phyloP scores from a whole-genome alignment of 2,329 filamentous ascomycete species.

The Ophiostoma novo-ulmi region DNA sequence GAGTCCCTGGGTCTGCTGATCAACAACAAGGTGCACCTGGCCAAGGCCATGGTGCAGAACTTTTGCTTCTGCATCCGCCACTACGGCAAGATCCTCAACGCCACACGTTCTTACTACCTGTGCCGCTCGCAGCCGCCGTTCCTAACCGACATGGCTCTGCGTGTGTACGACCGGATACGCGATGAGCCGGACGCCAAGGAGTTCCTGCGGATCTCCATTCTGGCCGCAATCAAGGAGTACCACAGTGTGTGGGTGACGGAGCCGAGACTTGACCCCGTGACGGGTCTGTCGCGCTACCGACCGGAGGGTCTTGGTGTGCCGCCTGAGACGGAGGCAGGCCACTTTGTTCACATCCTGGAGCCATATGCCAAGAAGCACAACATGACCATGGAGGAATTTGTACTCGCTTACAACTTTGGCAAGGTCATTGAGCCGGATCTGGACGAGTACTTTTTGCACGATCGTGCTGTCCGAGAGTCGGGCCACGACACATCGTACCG shows the following conservation, averaged over 20 bases:
- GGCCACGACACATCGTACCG: conserved; percentile 96
- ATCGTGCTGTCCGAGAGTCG: conserved; percentile 90
- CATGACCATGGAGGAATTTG: conserved; percentile 78
- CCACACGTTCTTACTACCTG: conserved; percentile 93
- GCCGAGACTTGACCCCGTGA: conserved; percentile 70
- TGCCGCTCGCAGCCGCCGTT: conserved; percentile 93
- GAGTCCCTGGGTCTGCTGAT: conserved; percentile 83
- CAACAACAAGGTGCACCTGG: conserved; percentile 77
- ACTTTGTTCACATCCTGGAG: conserved; percentile 76
- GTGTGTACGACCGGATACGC: conserved; percentile 90
- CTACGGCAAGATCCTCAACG: conserved; percentile 97
- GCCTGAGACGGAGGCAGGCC: conserved; percentile 81
- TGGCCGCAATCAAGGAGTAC: conserved; percentile 96
- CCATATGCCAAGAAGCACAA: conserved; percentile 80
- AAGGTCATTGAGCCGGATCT: conserved; percentile 76
- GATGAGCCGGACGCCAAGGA: conserved; percentile 73
- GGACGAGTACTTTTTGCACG: conserved; percentile 93
- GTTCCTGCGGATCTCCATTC: conserved; percentile 71
- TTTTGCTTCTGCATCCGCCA: conserved; percentile 98
- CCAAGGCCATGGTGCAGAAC: conserved; percentile 91
- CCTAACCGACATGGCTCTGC: conserved; percentile 91
- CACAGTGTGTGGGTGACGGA: conserved; percentile 79
- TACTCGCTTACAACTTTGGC: conserved; percentile 78
- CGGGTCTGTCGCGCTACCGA: conserved; percentile 77
- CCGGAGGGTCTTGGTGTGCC: conserved; percentile 81